phyloP scores from a whole-genome alignment of 192 early-diverging fungal genomes.

The Linderina pennispora region DNA sequence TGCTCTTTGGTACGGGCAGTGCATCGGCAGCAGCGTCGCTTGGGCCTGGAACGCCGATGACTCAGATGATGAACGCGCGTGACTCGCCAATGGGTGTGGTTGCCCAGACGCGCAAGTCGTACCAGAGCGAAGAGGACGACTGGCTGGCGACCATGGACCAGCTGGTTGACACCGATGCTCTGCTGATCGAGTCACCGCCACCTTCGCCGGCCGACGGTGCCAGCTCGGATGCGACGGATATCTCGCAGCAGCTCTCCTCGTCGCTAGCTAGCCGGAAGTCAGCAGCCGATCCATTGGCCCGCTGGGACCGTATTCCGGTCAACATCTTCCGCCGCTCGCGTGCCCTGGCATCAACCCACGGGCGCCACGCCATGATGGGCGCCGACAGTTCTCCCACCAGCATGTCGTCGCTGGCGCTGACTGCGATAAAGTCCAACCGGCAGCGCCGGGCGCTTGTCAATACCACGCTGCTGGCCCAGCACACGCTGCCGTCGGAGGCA shows the following conservation, averaged over 20 bases:
- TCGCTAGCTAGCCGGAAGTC: neutral
- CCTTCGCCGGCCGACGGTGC: conserved; percentile 25
- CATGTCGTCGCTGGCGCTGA: conserved; percentile 35
- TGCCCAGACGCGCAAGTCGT: no score
- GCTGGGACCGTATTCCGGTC: conserved; percentile 46
- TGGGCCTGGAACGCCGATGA: conserved; percentile 2
- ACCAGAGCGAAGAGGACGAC: conserved; percentile 10
- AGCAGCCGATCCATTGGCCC: conserved; percentile 27
- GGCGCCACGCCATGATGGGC: conserved; percentile 11
- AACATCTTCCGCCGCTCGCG: conserved; percentile 46
- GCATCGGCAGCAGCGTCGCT: neutral
- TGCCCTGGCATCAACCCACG: conserved; percentile 28
- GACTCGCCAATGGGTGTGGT: no score
- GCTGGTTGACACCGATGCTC: conserved; percentile 43
- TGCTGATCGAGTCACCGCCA: conserved; percentile 37
- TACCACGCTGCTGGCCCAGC: conserved; percentile 40
- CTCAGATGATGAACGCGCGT: no score
- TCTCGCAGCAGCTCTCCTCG: conserved; percentile 4
- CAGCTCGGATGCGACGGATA: conserved; percentile 1
- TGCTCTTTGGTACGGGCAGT: conserved; percentile 6
- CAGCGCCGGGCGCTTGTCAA: conserved; percentile 35
- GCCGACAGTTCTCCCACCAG: conserved; percentile 17
- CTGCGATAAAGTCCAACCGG: conserved; percentile 42
- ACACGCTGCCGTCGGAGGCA: conserved; percentile 30
- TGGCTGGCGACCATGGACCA: conserved; percentile 43